phyloP scores from a whole-genome alignment of 495 filamentous ascomycete genomes.

The Talaromyces liani region DNA sequence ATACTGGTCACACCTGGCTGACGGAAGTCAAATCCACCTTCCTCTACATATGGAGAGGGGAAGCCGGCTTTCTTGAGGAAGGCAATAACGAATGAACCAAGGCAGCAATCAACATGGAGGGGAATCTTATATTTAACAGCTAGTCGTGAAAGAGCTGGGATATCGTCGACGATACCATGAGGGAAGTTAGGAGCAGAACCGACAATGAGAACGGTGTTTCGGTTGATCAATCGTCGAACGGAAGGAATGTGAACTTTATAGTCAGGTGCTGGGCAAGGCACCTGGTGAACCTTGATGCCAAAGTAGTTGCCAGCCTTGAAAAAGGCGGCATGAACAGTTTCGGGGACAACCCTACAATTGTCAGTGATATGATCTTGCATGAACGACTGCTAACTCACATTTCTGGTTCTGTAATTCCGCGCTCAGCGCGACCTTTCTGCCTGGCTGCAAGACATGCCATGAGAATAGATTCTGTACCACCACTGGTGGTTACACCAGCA shows the following conservation, averaged over 20 bases:
- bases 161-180: constrained; percentile 96
- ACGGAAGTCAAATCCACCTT: constrained; percentile 85
- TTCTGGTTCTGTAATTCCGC: constrained; percentile 86
- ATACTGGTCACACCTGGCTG: constrained; percentile 92
- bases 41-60: constrained; percentile 49
- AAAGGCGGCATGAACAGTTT: constrained; percentile 93
- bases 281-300: constrained; percentile 87
- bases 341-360: constrained; percentile 70
- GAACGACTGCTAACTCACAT: constrained; percentile 50
- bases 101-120: constrained; percentile 94
- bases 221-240: constrained; percentile 81
- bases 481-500: constrained; percentile 84
- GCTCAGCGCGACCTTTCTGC: constrained; percentile 78
- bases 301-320: constrained; percentile 93
- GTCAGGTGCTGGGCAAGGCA: constrained; percentile 73
- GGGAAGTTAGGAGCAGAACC: constrained; percentile 96
- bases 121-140: constrained; percentile 72
- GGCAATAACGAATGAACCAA: constrained; percentile 90
- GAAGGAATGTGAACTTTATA: constrained; percentile 75
- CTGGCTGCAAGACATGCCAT: constrained; percentile 87
- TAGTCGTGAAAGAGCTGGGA: constrained; percentile 74
- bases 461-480: constrained; percentile 92
- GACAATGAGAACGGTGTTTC: constrained; percentile 93
- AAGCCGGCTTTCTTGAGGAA: constrained; percentile 90
- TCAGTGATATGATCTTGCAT: not conserved